Conservation (phyloP, 257 asterid genomes). For the Ilex asprella region DNA sequence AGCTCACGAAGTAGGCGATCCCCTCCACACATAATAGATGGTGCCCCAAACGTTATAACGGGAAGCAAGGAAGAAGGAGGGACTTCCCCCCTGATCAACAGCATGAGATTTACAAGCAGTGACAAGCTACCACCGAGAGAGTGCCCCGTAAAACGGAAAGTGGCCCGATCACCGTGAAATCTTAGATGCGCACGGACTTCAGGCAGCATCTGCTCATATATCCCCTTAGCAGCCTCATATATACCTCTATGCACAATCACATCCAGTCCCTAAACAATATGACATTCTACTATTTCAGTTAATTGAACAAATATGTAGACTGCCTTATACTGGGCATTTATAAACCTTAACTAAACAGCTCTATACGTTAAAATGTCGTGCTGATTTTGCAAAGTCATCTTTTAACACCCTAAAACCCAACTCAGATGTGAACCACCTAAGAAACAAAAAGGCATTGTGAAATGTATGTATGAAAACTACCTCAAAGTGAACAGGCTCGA, state of each 20-base stretch:
- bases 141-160: slow-evolving; percentile 83
- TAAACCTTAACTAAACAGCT: background rate
- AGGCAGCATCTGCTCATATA: slow-evolving; percentile 80
- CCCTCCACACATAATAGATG: slow-evolving; percentile 94
- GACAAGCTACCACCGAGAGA: slow-evolving; percentile 97
- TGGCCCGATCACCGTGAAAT: slow-evolving; percentile 51
- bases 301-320: too few relatives aligned
- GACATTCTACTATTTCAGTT: background rate
- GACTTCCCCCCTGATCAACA: slow-evolving; percentile 65
- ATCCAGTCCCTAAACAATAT: slow-evolving; percentile 59
- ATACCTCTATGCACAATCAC: slow-evolving; percentile 92
- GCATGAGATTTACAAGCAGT: slow-evolving; percentile 76
- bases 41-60: slow-evolving; percentile 81
- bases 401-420: background rate
- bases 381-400: background rate
- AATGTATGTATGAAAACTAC: slow-evolving; percentile 30
- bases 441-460: slow-evolving; percentile 3
- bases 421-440: background rate
- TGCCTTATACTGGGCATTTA: background rate
- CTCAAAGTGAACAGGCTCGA: slow-evolving; percentile 92
- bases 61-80: slow-evolving; percentile 75
- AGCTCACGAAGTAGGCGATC: slow-evolving; percentile 57
- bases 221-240: slow-evolving; percentile 98
- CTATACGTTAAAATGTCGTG: background rate
- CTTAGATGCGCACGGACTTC: slow-evolving; percentile 61